phyloP scores from a whole-genome alignment of 768 basidiomycete species.

The Megacollybia marginata region DNA sequence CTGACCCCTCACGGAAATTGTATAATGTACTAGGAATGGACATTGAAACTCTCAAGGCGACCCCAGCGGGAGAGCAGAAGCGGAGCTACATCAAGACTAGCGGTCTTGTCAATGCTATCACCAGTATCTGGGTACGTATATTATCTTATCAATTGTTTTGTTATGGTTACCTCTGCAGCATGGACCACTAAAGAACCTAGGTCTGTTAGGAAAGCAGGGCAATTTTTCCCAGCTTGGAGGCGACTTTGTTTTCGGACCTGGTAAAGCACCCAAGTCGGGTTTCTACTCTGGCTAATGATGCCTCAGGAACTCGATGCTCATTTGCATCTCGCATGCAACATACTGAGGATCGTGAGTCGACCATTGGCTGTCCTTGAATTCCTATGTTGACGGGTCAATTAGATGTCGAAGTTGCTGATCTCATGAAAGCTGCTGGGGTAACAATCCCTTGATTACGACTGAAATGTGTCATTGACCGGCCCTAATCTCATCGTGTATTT shows the following conservation, averaged over 20 bases:
- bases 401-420: background rate
- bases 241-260: slow-evolving; percentile 52
- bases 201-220: slow-evolving; percentile 52
- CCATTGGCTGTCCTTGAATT: too few relatives aligned
- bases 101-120: slow-evolving; percentile 20
- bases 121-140: slow-evolving; percentile 39
- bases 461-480: too few relatives aligned
- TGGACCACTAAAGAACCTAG: slow-evolving; percentile 36
- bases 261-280: too few relatives aligned
- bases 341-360: slow-evolving; percentile 46
- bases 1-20: slow-evolving; percentile 54
- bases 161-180: too few relatives aligned
- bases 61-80: slow-evolving; percentile 36
- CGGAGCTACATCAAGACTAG: slow-evolving; percentile 37
- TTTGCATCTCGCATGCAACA: slow-evolving; percentile 56
- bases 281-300: too few relatives aligned
- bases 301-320: slow-evolving; percentile 23
- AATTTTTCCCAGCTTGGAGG: slow-evolving; percentile 23
- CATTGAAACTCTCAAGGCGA: slow-evolving; percentile 33
- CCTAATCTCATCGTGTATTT: too few relatives aligned
- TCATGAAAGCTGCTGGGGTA: background rate
- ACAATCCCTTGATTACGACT: too few relatives aligned
- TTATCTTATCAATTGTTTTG: too few relatives aligned
- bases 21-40: slow-evolving; percentile 59
- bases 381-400: background rate